Percentiles rank a stretch among this genome's conserved stretches.
Conservation (phyloP, 2,329 filamentous ascomycete species). For the Sordariomycetes sp. region DNA sequence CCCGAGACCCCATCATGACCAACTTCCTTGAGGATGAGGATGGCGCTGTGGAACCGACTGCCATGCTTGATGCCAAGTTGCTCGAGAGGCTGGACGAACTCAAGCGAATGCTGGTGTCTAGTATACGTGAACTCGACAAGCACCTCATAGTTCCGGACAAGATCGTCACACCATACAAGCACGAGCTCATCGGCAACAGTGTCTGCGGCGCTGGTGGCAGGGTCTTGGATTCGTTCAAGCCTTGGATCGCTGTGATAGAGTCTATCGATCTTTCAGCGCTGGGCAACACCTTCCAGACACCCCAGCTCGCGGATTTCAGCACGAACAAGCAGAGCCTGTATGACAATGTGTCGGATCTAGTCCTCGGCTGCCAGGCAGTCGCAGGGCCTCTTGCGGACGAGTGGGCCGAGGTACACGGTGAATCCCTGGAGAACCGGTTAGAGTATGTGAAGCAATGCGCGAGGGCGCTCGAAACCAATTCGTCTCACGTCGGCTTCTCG, state of each 20-base stretch:
- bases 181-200: constrained; percentile 69
- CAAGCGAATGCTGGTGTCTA: constrained; percentile 72
- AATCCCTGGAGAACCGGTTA: constrained; percentile 76
- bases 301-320: constrained; percentile 76
- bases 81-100: constrained; percentile 77
- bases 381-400: constrained; percentile 85
- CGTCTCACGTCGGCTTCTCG: constrained; percentile 77
- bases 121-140: constrained; percentile 78
- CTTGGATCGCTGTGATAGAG: constrained; percentile 82
- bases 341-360: constrained; percentile 80
- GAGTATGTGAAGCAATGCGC: constrained; percentile 67
- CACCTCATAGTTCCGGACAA: constrained; percentile 67
- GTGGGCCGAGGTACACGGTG: constrained; percentile 85
- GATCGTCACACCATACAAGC: constrained; percentile 64
- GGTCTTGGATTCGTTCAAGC: constrained; percentile 78
- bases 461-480: constrained; percentile 71
- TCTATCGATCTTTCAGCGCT: constrained; percentile 79
- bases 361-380: constrained; percentile 82
- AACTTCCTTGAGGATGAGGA: constrained; percentile 83
- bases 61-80: constrained; percentile 60
- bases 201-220: constrained; percentile 67
- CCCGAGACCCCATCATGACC: constrained; percentile 60
- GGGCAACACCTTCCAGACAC: constrained; percentile 66
- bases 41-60: constrained; percentile 54
- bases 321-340: constrained; percentile 88